Base-by-base conservation (phyloP, 1,284 basidiomycete species). In the Mycena citricolor region DNA sequence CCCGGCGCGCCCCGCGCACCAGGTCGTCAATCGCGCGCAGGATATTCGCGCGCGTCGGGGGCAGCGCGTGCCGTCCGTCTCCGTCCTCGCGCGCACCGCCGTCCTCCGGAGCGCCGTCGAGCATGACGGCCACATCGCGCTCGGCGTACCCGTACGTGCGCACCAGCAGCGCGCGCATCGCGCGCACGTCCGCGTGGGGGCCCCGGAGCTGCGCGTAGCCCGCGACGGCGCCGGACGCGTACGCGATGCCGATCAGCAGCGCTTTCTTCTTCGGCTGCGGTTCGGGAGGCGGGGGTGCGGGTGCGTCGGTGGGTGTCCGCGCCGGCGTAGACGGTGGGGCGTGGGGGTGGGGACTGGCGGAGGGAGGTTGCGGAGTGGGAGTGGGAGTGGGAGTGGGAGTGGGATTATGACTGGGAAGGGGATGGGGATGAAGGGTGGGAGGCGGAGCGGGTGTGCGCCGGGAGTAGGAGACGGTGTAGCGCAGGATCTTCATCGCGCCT, bases 21-120 rank as follows among this genome's bases (percentile, higher is more conserved):
- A 72, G 54, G 4, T 33, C 45, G 0, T 43, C 28, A 22, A 72
- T 56, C 44, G 71, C 61, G 22, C 63, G 50, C 23, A 67, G 64
- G 19, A 67, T 61, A 26, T 61, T 60, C 8, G 1, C 25, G 20
- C 37, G 54, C 4, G 57, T 67, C 1, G 46, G 57, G 30, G 48
- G 52, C 20, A 43, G 37, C n/a, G n/a, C n/a, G n/a, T n/a, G n/a
- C n/a, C n/a, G n/a, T 10, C 21, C 25, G 19, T 44, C 8, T 11
- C 17, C 26, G 41, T 36, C 35, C 24, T 46, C 42, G n/a, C n/a
- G n/a, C n/a, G n/a, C n/a, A n/a, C n/a, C n/a, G n/a, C n/a, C n/a
- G n/a, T n/a, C n/a, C n/a, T n/a, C n/a, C n/a, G n/a, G n/a, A n/a
- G n/a, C n/a, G n/a, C n/a, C n/a, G 29, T 70, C 65, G 31, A 61